Percentiles rank a stretch among this genome's conserved stretches.
Evolutionary conservation across 2,329 filamentous ascomycete species (phyloP).

Genomic region (Decorospora gaudefroyi): DNA sequence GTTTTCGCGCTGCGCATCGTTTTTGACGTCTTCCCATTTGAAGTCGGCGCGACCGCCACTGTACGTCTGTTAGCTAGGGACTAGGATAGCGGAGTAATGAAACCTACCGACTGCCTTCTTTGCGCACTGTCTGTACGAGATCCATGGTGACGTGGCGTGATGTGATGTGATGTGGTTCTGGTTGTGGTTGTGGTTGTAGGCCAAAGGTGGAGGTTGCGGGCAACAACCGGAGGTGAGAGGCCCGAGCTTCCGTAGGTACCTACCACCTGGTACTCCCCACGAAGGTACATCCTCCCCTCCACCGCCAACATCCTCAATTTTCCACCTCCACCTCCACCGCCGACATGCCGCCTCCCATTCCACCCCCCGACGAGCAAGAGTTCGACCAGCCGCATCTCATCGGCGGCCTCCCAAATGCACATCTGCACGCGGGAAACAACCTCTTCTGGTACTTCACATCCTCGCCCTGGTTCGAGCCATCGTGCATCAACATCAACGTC

Average conservation of each 20-base stretch:
- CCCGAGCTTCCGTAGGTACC: slow-evolving; percentile 13
- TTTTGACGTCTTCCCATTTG: slow-evolving; percentile 93
- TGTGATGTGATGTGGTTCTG: too few relatives aligned
- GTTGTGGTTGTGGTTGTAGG: slow-evolving; percentile 1
- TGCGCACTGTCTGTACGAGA: slow-evolving; percentile 87
- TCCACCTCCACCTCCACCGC: slow-evolving; percentile 8
- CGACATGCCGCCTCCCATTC: slow-evolving; percentile 35
- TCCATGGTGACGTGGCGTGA: slow-evolving; percentile 67
- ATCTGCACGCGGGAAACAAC: slow-evolving; percentile 34
- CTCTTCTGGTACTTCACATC: slow-evolving; percentile 66
- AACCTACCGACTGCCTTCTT: slow-evolving; percentile 74
- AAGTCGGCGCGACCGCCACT: slow-evolving; percentile 89
- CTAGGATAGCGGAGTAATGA: not conserved
- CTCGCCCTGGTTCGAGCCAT: slow-evolving; percentile 66
- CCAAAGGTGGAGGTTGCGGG: slow-evolving; percentile 22
- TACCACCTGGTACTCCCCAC: slow-evolving; percentile 3
- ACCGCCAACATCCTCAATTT: slow-evolving; percentile 5
- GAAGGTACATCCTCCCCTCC: slow-evolving; percentile 6
- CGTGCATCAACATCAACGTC: slow-evolving; percentile 62
- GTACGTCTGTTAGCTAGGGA: slow-evolving; percentile 9
- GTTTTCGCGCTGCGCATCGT: slow-evolving; percentile 84
- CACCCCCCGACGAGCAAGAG: slow-evolving; percentile 42
- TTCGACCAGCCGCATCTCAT: slow-evolving; percentile 33
- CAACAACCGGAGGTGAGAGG: slow-evolving; percentile 31
- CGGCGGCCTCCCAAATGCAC: slow-evolving; percentile 26